Base-by-base conservation (phyloP, 1,284 basidiomycete species). In the Afroboletus lepidellus region DNA sequence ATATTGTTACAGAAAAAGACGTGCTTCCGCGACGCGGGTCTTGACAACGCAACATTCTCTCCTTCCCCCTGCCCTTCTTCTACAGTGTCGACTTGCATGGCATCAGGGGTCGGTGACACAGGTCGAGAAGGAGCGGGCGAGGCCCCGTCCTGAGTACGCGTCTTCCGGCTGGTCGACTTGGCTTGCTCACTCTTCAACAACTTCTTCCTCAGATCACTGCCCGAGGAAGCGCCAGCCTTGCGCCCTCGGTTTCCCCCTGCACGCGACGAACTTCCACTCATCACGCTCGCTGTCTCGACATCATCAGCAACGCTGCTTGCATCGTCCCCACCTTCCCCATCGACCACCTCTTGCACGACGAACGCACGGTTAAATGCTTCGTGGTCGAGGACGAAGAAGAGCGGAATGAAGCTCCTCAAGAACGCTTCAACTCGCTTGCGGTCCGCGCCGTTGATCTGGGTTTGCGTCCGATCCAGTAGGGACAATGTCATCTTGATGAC, bases 1-100 rank as follows among this genome's bases (percentile, higher is more conserved):
- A 85, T 79, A 32, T 91, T 92, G 72, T 96, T 98, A 58, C 87
- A 85, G 73, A 94, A 98, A 73, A 98, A 94, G 15, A 81, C 79
- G 58, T 83, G 78, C 58, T 77, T 77, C 36, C 77, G 72, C 25
- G 77, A 65, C 4, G 68, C 59, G 6, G 53, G 60, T 43, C 66
- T 60, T 29, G 58, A 60, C 16, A 55, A 50, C 23, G 55, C 41
- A 33, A 44, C 11, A 9, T 51, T n/a, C 48, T 65, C 66, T 46
- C 44, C 59, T 59, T 61, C 69, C 50, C 41, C 48, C 53, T 64
- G 57, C 41, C 59, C 57, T 59, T 67, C 56, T 52, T 63, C 57
- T 41, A 67, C 56, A 20, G 61, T 60, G 49, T 74, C 63, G n/a
- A 63, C 61, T 29, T 62, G 61, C 57, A 77, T 77, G n/a, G 74